Conservation (phyloP, 2,329 filamentous ascomycete genomes). For the Metarhizium guizhouense region DNA sequence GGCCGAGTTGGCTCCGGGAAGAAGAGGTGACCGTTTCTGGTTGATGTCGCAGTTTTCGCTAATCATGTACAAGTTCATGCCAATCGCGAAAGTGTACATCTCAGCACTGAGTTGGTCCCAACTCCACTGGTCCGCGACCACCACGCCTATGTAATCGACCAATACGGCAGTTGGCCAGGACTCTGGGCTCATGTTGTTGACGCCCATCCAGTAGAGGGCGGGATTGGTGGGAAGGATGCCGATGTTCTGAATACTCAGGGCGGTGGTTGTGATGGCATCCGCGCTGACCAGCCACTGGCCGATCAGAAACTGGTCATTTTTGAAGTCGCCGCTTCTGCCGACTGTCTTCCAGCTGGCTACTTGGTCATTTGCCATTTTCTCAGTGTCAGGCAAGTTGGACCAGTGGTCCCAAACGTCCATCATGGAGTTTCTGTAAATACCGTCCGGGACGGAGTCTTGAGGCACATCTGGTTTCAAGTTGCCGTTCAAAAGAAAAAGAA, state of each 20-base stretch:
- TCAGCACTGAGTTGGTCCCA: slow-evolving; percentile 23
- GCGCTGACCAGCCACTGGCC: slow-evolving; percentile 23
- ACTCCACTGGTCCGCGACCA: slow-evolving; percentile 13
- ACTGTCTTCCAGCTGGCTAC: slow-evolving; percentile 14
- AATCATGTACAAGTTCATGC: slow-evolving; percentile 20
- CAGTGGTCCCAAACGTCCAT: slow-evolving; percentile 20
- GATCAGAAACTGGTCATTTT: slow-evolving; percentile 18
- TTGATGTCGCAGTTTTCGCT: slow-evolving; percentile 23
- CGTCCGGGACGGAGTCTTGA: slow-evolving; percentile 16
- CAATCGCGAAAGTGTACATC: slow-evolving; percentile 20
- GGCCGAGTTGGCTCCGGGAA: slow-evolving; percentile 1
- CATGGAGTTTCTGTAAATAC: slow-evolving; percentile 19
- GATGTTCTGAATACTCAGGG: slow-evolving; percentile 17
- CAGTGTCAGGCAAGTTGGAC: slow-evolving; percentile 19
- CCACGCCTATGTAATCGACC: slow-evolving; percentile 22
- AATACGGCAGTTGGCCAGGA: slow-evolving; percentile 22
- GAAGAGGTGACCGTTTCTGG: slow-evolving; percentile 13
- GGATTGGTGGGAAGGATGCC: slow-evolving; percentile 24
- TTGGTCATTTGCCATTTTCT: slow-evolving; percentile 14
- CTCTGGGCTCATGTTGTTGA: slow-evolving; percentile 18
- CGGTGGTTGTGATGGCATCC: slow-evolving; percentile 16
- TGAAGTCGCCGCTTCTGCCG: slow-evolving; percentile 9
- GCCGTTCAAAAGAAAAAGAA: slow-evolving; percentile 20
- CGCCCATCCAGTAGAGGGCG: slow-evolving; percentile 24
- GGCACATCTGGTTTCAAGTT: slow-evolving; percentile 13